These are phyloP conservation scores for Persicaria maculosa DNA, from an alignment of 148 eudicot genomes.

Conservation along the genomic window DNA sequence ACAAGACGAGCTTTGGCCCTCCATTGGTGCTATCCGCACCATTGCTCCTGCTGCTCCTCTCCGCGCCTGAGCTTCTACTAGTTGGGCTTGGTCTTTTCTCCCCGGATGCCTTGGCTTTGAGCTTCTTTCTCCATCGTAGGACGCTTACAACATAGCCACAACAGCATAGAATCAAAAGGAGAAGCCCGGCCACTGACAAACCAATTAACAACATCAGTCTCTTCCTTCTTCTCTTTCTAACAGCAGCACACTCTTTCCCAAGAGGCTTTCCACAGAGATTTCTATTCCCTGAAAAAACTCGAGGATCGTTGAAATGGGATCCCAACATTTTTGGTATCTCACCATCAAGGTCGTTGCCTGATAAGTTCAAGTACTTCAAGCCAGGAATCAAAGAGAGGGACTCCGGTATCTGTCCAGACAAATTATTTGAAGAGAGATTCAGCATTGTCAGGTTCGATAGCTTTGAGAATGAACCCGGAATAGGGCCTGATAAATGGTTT, in stretches of 20 bases:
- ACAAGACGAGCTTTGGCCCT: conserved; percentile 75
- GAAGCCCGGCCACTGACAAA: conserved; percentile 38
- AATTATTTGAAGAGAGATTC: conserved; percentile 58
- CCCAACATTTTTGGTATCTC: conserved; percentile 56
- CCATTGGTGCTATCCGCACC: conserved; percentile 47
- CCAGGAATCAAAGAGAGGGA: conserved; percentile 34
- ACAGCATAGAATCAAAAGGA: conserved; percentile 42
- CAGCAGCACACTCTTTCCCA: conserved; percentile 30
- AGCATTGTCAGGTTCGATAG: conserved; percentile 40
- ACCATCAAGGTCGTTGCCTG: conserved; percentile 55
- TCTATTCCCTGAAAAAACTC: conserved; percentile 35
- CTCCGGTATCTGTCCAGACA: conserved; percentile 61
- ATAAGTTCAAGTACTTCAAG: conserved; percentile 52
- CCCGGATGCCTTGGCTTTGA: conserved; percentile 29
- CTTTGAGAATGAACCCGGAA: conserved; percentile 49
- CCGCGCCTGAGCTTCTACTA: conserved; percentile 46
- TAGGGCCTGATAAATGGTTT: conserved; percentile 50
- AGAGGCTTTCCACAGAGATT: conserved; percentile 66
- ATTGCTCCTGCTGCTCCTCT: conserved; percentile 44
- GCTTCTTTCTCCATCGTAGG: conserved; percentile 57
- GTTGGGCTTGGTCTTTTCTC: conserved; percentile 73
- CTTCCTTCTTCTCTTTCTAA: conserved; percentile 28
- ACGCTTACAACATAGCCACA: conserved; percentile 48
- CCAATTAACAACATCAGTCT: conserved; percentile 37
- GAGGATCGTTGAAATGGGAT: conserved; percentile 40